Conservation (phyloP, 768 basidiomycete species). For the Suillus spraguei region DNA sequence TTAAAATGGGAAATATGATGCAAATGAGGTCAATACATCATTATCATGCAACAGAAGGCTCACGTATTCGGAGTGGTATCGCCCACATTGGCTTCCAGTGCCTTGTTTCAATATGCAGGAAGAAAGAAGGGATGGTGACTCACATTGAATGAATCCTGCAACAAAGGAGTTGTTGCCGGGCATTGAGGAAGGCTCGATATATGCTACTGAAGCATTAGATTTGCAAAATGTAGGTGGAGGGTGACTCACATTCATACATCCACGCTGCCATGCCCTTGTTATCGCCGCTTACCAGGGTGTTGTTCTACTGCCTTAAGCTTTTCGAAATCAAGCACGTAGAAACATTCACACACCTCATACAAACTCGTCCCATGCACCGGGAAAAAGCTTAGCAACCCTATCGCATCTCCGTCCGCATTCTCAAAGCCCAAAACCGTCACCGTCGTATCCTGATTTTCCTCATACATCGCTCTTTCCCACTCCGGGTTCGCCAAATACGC, state of each 20-base stretch:
- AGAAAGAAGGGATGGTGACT: slow-evolving; percentile 22
- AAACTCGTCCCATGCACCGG: slow-evolving; percentile 80
- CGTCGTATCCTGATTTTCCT: slow-evolving; percentile 75
- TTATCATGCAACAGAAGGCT: slow-evolving; percentile 27
- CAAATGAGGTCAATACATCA: slow-evolving; percentile 11
- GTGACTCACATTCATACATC: slow-evolving; percentile 65
- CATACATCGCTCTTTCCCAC: slow-evolving; percentile 65
- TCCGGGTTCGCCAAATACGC: slow-evolving; percentile 78
- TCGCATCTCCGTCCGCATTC: slow-evolving; percentile 54
- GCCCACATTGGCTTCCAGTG: slow-evolving; percentile 70
- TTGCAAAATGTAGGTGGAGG: not conserved
- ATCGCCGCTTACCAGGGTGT: slow-evolving; percentile 78
- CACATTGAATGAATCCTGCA: slow-evolving; percentile 77
- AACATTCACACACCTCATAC: slow-evolving; percentile 53
- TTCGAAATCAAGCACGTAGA: not conserved
- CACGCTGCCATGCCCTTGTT: slow-evolving; percentile 89
- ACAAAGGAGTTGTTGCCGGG: slow-evolving; percentile 74
- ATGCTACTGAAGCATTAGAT: slow-evolving; percentile 40
- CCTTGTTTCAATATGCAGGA: slow-evolving; percentile 11
- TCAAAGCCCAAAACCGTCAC: slow-evolving; percentile 70
- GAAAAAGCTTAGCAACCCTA: slow-evolving; percentile 75
- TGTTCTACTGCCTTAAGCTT: slow-evolving; percentile 53
- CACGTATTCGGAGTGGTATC: slow-evolving; percentile 82
- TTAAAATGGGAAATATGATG: slow-evolving; percentile 3
- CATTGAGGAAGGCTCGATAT: slow-evolving; percentile 61